Conservation (phyloP, 1,139 yeast species). For the Geotrichum klebahnii region DNA sequence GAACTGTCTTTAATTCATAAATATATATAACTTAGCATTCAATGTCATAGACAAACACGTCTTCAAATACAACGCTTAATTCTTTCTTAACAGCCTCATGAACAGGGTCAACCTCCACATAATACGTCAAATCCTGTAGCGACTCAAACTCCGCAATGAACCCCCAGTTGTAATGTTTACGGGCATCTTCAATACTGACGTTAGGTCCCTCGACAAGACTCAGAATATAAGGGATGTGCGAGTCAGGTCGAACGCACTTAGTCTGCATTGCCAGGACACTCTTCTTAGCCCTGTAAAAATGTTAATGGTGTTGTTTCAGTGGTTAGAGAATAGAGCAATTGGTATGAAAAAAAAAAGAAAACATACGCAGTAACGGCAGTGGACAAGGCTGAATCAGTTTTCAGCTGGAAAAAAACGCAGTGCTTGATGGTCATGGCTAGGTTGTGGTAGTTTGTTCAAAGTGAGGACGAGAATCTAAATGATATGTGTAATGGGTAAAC, state of each 20-base stretch:
- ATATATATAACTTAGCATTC: not conserved
- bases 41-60: constrained; percentile 15
- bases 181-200: constrained; percentile 2
- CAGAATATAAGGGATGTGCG: not conserved
- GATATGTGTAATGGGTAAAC: no score
- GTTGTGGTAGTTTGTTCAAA: no score
- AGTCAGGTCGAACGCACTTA: not conserved
- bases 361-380: not conserved
- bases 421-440: constrained; percentile 16
- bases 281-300: not conserved
- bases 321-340: no score
- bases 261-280: not conserved
- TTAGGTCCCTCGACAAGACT: not conserved
- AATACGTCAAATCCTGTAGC: constrained; percentile 8
- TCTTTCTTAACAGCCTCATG: not conserved
- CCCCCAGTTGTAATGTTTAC: constrained; percentile 10
- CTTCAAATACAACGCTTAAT: not conserved
- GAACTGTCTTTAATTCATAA: not conserved
- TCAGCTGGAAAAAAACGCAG: constrained; percentile 16
- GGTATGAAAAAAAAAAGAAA: not conserved
- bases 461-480: no score
- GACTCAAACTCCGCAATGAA: constrained; percentile 12
- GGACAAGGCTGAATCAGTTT: not conserved
- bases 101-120: constrained; percentile 7
- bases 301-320: no score